Conservation (phyloP, 2,329 filamentous ascomycete species). For the Fusarium abutilonis region DNA sequence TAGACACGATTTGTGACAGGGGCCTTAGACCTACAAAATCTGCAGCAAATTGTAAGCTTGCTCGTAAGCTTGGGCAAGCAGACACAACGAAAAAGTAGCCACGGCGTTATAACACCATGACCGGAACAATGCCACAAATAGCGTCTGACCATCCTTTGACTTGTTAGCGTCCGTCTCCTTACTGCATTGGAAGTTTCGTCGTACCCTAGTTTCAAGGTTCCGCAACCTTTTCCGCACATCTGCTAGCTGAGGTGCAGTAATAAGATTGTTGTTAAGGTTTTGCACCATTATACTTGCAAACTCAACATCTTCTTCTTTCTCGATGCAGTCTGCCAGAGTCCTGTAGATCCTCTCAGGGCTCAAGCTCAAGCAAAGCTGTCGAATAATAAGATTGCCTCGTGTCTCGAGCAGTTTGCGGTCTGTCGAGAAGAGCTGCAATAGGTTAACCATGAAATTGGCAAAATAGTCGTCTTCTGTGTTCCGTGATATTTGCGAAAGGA, state of each 20-base stretch:
- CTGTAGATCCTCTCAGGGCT: slow-evolving; percentile 96
- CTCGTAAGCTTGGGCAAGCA: slow-evolving; percentile 96
- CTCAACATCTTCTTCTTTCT: slow-evolving; percentile 97
- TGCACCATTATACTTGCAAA: slow-evolving; percentile 99
- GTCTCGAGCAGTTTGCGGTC: slow-evolving; percentile 91
- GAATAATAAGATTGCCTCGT: slow-evolving; percentile 93
- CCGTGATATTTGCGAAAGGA: slow-evolving; percentile 93
- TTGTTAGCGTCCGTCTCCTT: slow-evolving; percentile 11
- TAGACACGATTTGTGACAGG: neutral
- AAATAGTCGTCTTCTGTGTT: slow-evolving; percentile 99
- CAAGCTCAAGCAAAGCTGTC: slow-evolving; percentile 90
- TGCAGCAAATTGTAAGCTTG: slow-evolving; percentile 96
- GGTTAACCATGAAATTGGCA: slow-evolving; percentile 96
- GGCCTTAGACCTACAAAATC: slow-evolving; percentile 75
- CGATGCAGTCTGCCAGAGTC: slow-evolving; percentile 93
- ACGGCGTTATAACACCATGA: slow-evolving; percentile 99
- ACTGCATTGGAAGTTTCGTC: neutral
- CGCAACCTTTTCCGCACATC: slow-evolving; percentile 90
- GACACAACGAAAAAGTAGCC: slow-evolving; percentile 93
- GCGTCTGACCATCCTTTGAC: slow-evolving; percentile 84
- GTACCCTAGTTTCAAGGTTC: slow-evolving; percentile 86
- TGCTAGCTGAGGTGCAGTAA: slow-evolving; percentile 92
- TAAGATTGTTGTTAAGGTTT: slow-evolving; percentile 98
- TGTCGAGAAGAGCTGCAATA: slow-evolving; percentile 94
- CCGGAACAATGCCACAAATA: slow-evolving; percentile 93